Base-by-base conservation (phyloP, 176 grass and related monocot genomes). In the Thalia dealbata region DNA sequence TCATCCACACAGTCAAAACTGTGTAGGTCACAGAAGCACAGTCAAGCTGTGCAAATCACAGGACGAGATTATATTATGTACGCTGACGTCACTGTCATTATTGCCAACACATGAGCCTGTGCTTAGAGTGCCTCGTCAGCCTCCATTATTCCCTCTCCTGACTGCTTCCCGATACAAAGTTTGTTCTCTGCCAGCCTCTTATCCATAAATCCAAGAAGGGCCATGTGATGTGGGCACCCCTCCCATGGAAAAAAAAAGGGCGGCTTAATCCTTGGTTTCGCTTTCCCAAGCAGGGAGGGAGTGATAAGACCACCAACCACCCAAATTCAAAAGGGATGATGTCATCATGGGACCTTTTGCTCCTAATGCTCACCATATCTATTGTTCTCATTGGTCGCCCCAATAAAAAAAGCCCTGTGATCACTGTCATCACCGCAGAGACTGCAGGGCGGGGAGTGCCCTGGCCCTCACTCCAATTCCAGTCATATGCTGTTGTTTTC, bases 401-500 rank as follows among this genome's bases (percentile, higher is more conserved):
- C 18, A 10, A 43, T 44, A 12, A 15, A 68, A 68, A 13, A n/a
- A 44, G 32, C 35, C 8, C 35, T 68, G 30, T 68, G 18, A 52
- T 68, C 18, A 10, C 65, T 68, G 35, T 63, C 24, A 48, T 19
- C 68, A 27, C 21, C 26, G 68, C 68, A 70, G 68, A 50, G 44
- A 26, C 26, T 70, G 68, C 68, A 70, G 67, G 21, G 68, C 14
- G 22, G 3, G 19, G 44, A n/a, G 41, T 70, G 27, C 16, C 25
- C 50, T 73, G 71, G 71, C 51, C 50, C 71, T 56, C 35, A 35
- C 71, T 73, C 50, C 65, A 19, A 73, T 73, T 30, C 24, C 69
- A 58, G 71, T 73, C 71, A 50, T 70, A 35, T 73, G 71, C 71
- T 38, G 51, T 52, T 41, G 71, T 55, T 73, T 73, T 45, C 71